A percentile compares a stretch with the other conserved stretches of the same genome.
Conservation (phyloP, 2,329 filamentous ascomycete species). For the Cordyceps cicadae region DNA sequence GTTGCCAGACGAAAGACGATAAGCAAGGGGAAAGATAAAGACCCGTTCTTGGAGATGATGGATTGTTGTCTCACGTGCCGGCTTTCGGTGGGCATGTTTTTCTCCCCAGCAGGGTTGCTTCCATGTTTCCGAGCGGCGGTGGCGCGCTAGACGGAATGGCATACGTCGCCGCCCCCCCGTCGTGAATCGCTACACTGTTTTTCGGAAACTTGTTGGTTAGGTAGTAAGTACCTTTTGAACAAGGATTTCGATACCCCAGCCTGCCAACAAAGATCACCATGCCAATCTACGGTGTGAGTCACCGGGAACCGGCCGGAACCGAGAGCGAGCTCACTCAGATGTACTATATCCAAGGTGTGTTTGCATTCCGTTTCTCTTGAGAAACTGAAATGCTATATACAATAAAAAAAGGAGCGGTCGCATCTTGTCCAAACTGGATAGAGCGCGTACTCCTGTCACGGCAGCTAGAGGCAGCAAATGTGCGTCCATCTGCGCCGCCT, state of each 20-base stretch:
- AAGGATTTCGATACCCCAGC: neutral
- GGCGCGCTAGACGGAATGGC: no score
- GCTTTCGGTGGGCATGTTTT: no score
- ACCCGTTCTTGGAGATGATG: no score
- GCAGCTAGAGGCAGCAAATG: neutral
- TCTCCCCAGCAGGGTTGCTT: no score
- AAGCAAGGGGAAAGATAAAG: no score
- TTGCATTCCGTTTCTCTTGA: neutral
- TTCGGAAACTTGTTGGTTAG: neutral
- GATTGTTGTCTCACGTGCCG: no score
- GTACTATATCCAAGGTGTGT: neutral
- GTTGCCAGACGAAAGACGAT: no score
- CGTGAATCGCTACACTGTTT: neutral
- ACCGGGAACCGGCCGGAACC: neutral
- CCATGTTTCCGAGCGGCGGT: no score
- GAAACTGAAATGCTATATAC: neutral
- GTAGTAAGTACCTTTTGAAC: neutral
- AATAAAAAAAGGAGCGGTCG: neutral
- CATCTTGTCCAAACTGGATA: neutral
- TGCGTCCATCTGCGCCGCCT: neutral
- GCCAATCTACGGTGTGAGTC: neutral
- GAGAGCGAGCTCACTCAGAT: no score
- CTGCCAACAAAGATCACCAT: neutral
- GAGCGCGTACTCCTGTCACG: neutral
- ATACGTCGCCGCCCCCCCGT: no score